These are phyloP conservation scores for Huntiella bhutanensis DNA, from an alignment of 2,329 filamentous ascomycete genomes.

Conservation along the genomic window DNA sequence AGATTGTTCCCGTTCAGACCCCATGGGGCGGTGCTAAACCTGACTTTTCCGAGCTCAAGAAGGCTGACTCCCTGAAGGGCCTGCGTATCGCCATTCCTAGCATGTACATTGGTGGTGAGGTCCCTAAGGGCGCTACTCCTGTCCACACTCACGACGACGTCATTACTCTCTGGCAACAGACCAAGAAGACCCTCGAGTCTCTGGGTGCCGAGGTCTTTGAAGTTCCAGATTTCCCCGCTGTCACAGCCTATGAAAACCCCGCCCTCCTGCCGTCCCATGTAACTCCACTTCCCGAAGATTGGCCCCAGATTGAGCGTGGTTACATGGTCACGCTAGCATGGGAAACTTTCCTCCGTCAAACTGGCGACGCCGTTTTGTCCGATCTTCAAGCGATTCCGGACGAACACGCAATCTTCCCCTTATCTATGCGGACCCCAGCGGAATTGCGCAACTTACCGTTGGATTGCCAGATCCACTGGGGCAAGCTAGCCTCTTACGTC, in stretches of 20 bases:
- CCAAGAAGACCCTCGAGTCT: slow-evolving; percentile 19
- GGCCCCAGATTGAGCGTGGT: slow-evolving; percentile 27
- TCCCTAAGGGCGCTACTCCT: slow-evolving; percentile 10
- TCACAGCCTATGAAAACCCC: slow-evolving; percentile 28
- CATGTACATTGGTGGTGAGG: slow-evolving; percentile 28
- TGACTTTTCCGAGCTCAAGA: slow-evolving; percentile 15
- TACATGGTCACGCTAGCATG: slow-evolving; percentile 31
- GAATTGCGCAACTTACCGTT: slow-evolving; percentile 12
- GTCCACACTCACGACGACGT: slow-evolving; percentile 13
- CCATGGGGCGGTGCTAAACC: slow-evolving; percentile 17
- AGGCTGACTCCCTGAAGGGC: slow-evolving; percentile 20
- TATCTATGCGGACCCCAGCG: slow-evolving; percentile 12
- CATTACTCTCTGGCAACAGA: slow-evolving; percentile 17
- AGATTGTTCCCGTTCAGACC: slow-evolving; percentile 22
- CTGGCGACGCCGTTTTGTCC: slow-evolving; percentile 21
- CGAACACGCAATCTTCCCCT: slow-evolving; percentile 20
- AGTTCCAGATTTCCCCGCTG: slow-evolving; percentile 24
- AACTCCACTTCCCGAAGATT: slow-evolving; percentile 22
- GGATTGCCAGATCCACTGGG: slow-evolving; percentile 14
- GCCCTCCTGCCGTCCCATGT: slow-evolving; percentile 21
- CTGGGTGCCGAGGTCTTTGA: slow-evolving; percentile 25
- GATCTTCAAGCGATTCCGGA: slow-evolving; percentile 22
- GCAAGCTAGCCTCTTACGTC: slow-evolving; percentile 12
- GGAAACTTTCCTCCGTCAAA: slow-evolving; percentile 29
- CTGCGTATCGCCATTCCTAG: slow-evolving; percentile 29